Evolutionary conservation across 768 basidiomycete species (phyloP).

Genomic region (Boletus vermiculosoides): DNA sequence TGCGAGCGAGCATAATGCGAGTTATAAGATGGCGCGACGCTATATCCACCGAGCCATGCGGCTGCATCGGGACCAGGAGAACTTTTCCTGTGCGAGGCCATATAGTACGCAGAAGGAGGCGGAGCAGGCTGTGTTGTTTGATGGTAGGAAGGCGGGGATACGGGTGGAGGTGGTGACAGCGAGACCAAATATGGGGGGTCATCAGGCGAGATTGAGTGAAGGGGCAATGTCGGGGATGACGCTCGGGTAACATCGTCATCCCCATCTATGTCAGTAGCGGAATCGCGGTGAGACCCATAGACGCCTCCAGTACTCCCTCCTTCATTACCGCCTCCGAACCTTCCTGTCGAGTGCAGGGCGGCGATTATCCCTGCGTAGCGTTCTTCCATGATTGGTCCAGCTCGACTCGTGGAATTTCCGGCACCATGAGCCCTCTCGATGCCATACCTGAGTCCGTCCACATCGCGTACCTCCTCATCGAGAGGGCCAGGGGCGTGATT

Average conservation of each 20-base stretch:
- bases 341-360: conserved; percentile 18
- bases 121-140: conserved; percentile 14
- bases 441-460: conserved; percentile 12
- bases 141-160: not conserved
- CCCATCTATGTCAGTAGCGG: conserved; percentile 6
- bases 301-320: conserved; percentile 29
- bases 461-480: conserved; percentile 22
- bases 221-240: conserved; percentile 28
- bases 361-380: conserved; percentile 30
- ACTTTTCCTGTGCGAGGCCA: conserved; percentile 16
- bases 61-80: conserved; percentile 31
- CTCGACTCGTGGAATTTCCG: not conserved
- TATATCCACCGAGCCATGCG: conserved; percentile 26
- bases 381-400: conserved; percentile 17
- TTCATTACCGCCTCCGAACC: conserved; percentile 16
- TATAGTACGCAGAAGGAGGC: conserved; percentile 29
- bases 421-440: not conserved
- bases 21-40: conserved; percentile 23
- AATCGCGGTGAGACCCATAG: conserved; percentile 24
- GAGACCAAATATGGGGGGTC: conserved; percentile 18
- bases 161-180: conserved; percentile 28
- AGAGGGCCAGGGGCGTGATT: conserved; percentile 19
- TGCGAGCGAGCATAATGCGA: conserved; percentile 31
- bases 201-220: conserved; percentile 11
- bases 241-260: conserved; percentile 11